Percentiles rank a stretch among this genome's conserved stretches.
Evolutionary conservation across 768 basidiomycete species (phyloP).

Genomic region (Tricholoma sp.): DNA sequence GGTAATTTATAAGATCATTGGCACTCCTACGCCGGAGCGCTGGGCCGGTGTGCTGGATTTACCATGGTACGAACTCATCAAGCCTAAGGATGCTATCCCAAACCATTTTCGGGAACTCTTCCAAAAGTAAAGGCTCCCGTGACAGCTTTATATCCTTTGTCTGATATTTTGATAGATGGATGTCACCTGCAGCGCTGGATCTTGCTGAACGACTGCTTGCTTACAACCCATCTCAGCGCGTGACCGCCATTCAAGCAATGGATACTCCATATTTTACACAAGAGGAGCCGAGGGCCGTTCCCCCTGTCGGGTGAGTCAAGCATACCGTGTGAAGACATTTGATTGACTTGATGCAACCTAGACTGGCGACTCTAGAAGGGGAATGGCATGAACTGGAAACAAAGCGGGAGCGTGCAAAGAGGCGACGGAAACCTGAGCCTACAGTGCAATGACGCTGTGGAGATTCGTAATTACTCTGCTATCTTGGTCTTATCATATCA

Average conservation of each 20-base stretch:
- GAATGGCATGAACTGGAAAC: slow-evolving; percentile 99
- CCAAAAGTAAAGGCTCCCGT: slow-evolving; percentile 53
- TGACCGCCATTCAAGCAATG: slow-evolving; percentile 77
- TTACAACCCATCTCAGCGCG: slow-evolving; percentile 75
- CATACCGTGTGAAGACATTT: slow-evolving; percentile 1
- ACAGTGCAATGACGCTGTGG: slow-evolving; percentile 28
- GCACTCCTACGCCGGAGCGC: slow-evolving; percentile 76
- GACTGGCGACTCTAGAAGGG: slow-evolving; percentile 77
- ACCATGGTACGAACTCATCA: slow-evolving; percentile 99
- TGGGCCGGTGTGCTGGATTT: slow-evolving; percentile 83
- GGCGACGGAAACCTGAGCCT: slow-evolving; percentile 62
- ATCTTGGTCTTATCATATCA: slow-evolving; percentile 22
- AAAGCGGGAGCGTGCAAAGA: slow-evolving; percentile 85
- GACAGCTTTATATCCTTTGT: not conserved
- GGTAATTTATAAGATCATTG: slow-evolving; percentile 85
- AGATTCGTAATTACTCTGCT: slow-evolving; percentile 20
- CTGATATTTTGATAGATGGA: slow-evolving; percentile 53
- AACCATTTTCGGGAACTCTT: slow-evolving; percentile 84
- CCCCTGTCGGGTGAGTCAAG: slow-evolving; percentile 69
- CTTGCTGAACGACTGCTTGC: slow-evolving; percentile 78
- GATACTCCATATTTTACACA: slow-evolving; percentile 77
- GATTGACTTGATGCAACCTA: slow-evolving; percentile 22
- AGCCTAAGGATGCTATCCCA: slow-evolving; percentile 69
- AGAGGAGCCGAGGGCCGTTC: slow-evolving; percentile 70
- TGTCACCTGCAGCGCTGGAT: slow-evolving; percentile 82